These are phyloP conservation scores for Pseudogymnoascus sp. DNA, from an alignment of 2,329 filamentous ascomycete genomes.

Conservation along the genomic window DNA sequence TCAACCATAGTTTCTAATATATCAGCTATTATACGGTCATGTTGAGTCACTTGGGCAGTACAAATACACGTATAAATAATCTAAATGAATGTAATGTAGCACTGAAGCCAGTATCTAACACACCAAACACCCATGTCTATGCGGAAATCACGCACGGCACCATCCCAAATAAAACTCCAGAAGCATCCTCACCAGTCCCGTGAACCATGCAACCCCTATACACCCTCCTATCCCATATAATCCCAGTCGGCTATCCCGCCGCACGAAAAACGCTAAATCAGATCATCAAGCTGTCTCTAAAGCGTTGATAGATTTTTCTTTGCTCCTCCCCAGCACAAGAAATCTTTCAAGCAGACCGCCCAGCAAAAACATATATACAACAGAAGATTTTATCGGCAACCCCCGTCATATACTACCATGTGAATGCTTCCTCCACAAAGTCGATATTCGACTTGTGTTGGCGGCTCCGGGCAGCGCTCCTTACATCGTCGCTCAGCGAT, in stretches of 20 bases:
- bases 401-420: slow-evolving; percentile 37
- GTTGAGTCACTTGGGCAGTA: neutral
- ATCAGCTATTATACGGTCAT: neutral
- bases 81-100: neutral
- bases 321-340: neutral
- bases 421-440: slow-evolving; percentile 73
- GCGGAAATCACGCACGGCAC: neutral
- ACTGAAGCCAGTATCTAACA: neutral
- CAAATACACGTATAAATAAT: neutral
- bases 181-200: neutral
- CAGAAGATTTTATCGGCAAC: slow-evolving; percentile 7
- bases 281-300: slow-evolving; percentile 6
- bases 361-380: slow-evolving; percentile 9
- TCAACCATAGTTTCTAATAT: neutral
- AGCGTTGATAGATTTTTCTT: slow-evolving; percentile 1
- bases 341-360: neutral
- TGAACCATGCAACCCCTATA: neutral
- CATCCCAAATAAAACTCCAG: neutral
- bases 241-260: neutral
- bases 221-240: neutral
- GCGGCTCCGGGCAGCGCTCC: slow-evolving; percentile 54
- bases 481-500: slow-evolving; percentile 65
- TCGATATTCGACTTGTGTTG: slow-evolving; percentile 61
- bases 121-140: neutral
- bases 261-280: slow-evolving; percentile 2